A percentile compares a stretch with the other conserved stretches of the same genome.
These are phyloP conservation scores for Bretschneidera sinensis DNA, from an alignment of 345 rosid genomes.

Conservation along the genomic window DNA sequence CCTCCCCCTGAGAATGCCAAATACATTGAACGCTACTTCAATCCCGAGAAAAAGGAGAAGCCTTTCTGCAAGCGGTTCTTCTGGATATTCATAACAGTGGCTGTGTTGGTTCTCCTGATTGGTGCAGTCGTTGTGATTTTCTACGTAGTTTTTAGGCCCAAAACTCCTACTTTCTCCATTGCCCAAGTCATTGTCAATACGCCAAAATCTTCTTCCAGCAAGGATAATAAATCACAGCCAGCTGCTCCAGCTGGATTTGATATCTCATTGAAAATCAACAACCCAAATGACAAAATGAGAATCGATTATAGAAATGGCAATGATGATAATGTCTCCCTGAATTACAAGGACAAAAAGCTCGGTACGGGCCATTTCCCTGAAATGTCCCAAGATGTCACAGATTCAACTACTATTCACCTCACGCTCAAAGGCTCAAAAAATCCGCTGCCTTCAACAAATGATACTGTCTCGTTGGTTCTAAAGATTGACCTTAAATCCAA, in stretches of 20 bases:
- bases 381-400: constrained; percentile 22
- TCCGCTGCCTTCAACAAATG: background rate
- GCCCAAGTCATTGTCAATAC: constrained; percentile 11
- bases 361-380: constrained; percentile 35
- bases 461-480: constrained; percentile 21
- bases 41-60: constrained; percentile 14
- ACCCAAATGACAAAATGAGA: constrained; percentile 32
- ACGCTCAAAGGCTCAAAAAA: constrained; percentile 16
- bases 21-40: constrained; percentile 32
- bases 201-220: too few species aligned
- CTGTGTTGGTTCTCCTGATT: constrained; percentile 13
- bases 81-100: constrained; percentile 22
- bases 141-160: constrained; percentile 16
- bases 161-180: constrained; percentile 22
- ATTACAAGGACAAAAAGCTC: constrained; percentile 30
- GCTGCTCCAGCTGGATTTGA: constrained; percentile 7
- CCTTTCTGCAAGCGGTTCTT: constrained; percentile 14
- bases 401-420: constrained; percentile 16
- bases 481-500: constrained; percentile 19
- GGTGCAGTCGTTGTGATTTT: constrained; percentile 15
- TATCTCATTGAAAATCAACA: constrained; percentile 26
- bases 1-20: constrained; percentile 58
- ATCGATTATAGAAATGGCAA: constrained; percentile 22
- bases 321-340: constrained; percentile 22
- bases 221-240: background rate